Percentiles rank a stretch among this genome's conserved stretches.
Conservation (phyloP, 2,329 filamentous ascomycete genomes). For the Aspergillus bombycis region DNA sequence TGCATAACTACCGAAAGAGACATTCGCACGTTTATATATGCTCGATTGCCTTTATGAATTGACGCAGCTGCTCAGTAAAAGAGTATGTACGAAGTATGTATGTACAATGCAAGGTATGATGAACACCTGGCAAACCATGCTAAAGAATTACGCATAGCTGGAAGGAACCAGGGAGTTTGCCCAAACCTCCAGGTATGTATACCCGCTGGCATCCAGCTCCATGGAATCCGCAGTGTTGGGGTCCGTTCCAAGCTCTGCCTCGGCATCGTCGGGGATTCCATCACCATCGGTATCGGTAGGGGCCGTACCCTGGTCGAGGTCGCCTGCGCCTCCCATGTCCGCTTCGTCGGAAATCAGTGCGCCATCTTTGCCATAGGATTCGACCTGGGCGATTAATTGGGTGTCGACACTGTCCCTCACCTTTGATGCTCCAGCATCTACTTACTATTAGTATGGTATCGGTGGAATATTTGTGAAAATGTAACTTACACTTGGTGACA, state of each 20-base stretch:
- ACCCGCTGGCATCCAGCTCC: conserved; percentile 18
- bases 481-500: conserved; percentile 16
- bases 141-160: conserved; percentile 7
- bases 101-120: background rate
- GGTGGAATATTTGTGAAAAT: background rate
- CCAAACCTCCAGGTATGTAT: conserved; percentile 22
- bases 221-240: conserved; percentile 20
- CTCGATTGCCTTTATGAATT: too few species aligned
- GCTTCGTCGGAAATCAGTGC: conserved; percentile 21
- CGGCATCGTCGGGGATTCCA: conserved; percentile 21
- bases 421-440: conserved; percentile 21
- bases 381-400: conserved; percentile 15
- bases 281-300: conserved; percentile 20
- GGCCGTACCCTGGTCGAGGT: conserved; percentile 15
- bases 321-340: conserved; percentile 17
- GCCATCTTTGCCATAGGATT: conserved; percentile 16
- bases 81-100: background rate
- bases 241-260: conserved; percentile 19
- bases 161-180: conserved; percentile 22
- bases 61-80: too few species aligned
- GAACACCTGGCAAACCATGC: background rate
- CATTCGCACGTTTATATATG: too few species aligned
- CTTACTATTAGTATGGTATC: background rate
- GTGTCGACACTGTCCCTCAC: conserved; percentile 19
- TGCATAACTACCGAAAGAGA: too few species aligned